phyloP scores from a whole-genome alignment of 2,329 filamentous ascomycete genomes.

The Bipolaris bicolor region DNA sequence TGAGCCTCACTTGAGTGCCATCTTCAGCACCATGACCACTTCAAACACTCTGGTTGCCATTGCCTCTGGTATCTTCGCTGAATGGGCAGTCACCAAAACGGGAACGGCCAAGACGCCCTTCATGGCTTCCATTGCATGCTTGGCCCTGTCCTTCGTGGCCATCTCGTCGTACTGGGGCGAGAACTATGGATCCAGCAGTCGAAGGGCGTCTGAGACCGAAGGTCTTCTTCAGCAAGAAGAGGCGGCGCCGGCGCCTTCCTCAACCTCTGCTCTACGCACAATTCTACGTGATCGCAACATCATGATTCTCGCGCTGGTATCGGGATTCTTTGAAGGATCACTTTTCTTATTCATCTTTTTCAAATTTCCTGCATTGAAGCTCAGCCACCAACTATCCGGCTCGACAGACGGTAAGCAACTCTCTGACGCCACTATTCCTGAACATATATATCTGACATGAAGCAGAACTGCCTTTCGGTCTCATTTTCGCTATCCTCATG shows the following conservation, averaged over 20 bases:
- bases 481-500: slow-evolving; percentile 66
- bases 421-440: too few relatives aligned
- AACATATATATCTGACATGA: slow-evolving; percentile 8
- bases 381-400: slow-evolving; percentile 37
- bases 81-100: slow-evolving; percentile 57
- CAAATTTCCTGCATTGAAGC: slow-evolving; percentile 63
- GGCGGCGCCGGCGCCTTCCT: slow-evolving; percentile 24
- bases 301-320: slow-evolving; percentile 58
- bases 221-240: slow-evolving; percentile 38
- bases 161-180: slow-evolving; percentile 60
- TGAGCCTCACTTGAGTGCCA: slow-evolving; percentile 54
- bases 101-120: slow-evolving; percentile 61
- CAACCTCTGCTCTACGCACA: slow-evolving; percentile 31
- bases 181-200: slow-evolving; percentile 54
- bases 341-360: slow-evolving; percentile 70
- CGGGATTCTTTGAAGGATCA: slow-evolving; percentile 65
- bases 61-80: slow-evolving; percentile 58
- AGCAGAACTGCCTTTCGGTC: slow-evolving; percentile 53
- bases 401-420: slow-evolving; percentile 34
- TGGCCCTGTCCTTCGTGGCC: slow-evolving; percentile 53
- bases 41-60: slow-evolving; percentile 57
- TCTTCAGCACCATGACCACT: slow-evolving; percentile 63
- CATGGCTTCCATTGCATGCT: slow-evolving; percentile 54
- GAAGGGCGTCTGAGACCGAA: slow-evolving; percentile 25
- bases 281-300: slow-evolving; percentile 55